These are phyloP conservation scores for Choanephora cucurbitarum DNA, from an alignment of 371 early-diverging fungal genomes.

Conservation along the genomic window DNA sequence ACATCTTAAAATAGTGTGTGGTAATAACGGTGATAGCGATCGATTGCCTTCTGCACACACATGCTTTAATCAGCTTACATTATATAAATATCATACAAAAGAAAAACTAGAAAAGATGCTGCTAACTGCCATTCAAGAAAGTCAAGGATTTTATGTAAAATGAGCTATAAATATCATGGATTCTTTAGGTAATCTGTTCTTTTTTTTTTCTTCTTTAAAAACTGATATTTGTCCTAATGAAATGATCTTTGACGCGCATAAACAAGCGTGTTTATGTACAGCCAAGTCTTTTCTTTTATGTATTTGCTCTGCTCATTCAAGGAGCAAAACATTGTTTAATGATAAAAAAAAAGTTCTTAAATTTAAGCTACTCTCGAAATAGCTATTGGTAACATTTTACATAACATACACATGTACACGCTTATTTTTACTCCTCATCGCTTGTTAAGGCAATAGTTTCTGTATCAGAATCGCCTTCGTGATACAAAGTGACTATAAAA, in stretches of 20 bases:
- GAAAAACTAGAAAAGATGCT: conserved; percentile 84
- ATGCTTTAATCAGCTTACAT: conserved; percentile 94
- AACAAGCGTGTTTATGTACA: too few species aligned
- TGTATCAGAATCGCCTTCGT: conserved; percentile 60
- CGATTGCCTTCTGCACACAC: conserved; percentile 94
- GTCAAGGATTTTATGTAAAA: conserved; percentile 90
- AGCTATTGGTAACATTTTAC: neutral
- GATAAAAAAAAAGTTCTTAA: too few species aligned
- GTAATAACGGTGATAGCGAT: conserved; percentile 65
- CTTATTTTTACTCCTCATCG: conserved; percentile 13
- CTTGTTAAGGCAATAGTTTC: conserved; percentile 18
- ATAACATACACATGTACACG: neutral
- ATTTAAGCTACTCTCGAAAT: too few species aligned
- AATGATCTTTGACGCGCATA: too few species aligned
- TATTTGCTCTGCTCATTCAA: too few species aligned
- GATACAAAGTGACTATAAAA: conserved; percentile 55
- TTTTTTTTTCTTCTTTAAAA: neutral
- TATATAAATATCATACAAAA: conserved; percentile 78
- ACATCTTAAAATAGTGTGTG: conserved; percentile 75
- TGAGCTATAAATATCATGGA: conserved; percentile 21
- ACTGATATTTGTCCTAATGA: too few species aligned
- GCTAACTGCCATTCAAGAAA: conserved; percentile 79
- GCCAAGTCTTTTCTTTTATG: too few species aligned
- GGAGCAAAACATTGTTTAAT: too few species aligned
- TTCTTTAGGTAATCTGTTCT: neutral